Percentiles rank a stretch among this genome's conserved stretches.
phyloP scores from a whole-genome alignment of 129 eudicot species.

The Oenanthe sinensis region DNA sequence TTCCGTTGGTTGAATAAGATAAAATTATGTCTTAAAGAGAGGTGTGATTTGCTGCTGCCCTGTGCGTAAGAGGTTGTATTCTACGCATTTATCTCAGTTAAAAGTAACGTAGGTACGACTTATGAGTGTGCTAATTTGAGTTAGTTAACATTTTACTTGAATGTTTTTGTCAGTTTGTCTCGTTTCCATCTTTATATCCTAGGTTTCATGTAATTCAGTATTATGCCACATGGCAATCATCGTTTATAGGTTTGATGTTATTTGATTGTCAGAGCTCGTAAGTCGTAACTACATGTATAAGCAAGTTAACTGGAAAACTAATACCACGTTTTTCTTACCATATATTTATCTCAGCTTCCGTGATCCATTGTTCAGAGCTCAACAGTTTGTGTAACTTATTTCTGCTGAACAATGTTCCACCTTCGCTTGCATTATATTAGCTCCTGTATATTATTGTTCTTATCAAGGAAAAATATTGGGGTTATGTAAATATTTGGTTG shows the following conservation, averaged over 20 bases:
- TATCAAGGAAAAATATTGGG: background rate
- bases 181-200: background rate
- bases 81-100: constrained; percentile 38
- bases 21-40: background rate
- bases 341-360: background rate
- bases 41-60: constrained; percentile 38
- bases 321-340: background rate
- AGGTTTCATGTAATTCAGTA: background rate
- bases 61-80: constrained; percentile 48
- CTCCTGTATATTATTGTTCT: background rate
- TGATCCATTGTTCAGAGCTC: background rate
- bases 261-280: background rate
- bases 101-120: constrained; percentile 33
- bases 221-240: background rate
- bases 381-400: background rate
- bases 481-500: too few species aligned
- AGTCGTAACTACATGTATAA: background rate
- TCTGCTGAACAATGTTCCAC: background rate
- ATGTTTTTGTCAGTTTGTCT: background rate
- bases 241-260: constrained; percentile 5
- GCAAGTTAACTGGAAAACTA: background rate
- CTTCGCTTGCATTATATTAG: background rate
- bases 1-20: background rate
- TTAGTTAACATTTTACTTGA: constrained; percentile 11
- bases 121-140: constrained; percentile 14